Evolutionary conservation across 2,329 filamentous ascomycete genomes (phyloP).

Genomic region (Diaporthe sp.): DNA sequence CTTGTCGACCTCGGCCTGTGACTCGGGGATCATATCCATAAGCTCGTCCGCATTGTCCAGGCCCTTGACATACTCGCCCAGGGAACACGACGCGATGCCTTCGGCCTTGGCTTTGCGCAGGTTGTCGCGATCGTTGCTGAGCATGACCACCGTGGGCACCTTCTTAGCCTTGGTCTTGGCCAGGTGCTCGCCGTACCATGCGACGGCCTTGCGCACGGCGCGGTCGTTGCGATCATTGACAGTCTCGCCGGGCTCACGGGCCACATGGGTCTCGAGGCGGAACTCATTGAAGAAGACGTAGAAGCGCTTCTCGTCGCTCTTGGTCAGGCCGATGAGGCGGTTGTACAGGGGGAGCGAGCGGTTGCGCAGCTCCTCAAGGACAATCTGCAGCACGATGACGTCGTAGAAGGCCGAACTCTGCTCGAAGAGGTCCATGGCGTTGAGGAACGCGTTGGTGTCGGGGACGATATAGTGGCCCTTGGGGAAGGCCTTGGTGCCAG

Average conservation of each 20-base stretch:
- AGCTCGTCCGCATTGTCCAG: constrained; percentile 88
- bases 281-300: constrained; percentile 99
- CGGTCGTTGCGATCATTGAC: constrained; percentile 98
- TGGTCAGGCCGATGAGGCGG: constrained; percentile 88
- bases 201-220: constrained; percentile 86
- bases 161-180: constrained; percentile 71
- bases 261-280: constrained; percentile 88
- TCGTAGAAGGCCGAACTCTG: constrained; percentile 93
- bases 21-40: constrained; percentile 92
- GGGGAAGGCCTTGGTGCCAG: constrained; percentile 84
- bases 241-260: constrained; percentile 80
- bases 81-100: constrained; percentile 76
- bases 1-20: constrained; percentile 76
- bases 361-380: constrained; percentile 95
- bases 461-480: constrained; percentile 94
- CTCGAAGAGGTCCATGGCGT: constrained; percentile 97
- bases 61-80: constrained; percentile 84
- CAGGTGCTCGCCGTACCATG: constrained; percentile 92
- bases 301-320: constrained; percentile 96
- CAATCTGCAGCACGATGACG: constrained; percentile 95
- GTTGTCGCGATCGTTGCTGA: constrained; percentile 93
- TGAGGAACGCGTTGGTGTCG: constrained; percentile 95
- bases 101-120: constrained; percentile 85
- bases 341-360: constrained; percentile 96
- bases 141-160: constrained; percentile 86